Evolutionary conservation across 768 basidiomycete species (phyloP).

Genomic region (Russula olivacea): DNA sequence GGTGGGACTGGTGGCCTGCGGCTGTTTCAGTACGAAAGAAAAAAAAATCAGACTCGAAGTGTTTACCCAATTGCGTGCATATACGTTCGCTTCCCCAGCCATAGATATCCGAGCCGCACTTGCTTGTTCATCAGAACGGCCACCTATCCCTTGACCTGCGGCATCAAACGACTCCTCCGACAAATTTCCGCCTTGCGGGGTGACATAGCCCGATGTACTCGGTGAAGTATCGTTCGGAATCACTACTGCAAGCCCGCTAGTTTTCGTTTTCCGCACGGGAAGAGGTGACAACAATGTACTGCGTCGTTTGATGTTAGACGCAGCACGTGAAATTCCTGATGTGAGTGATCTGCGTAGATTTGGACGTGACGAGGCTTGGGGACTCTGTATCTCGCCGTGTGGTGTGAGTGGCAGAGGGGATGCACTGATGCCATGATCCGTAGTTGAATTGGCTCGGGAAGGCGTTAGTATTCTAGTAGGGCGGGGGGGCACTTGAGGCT

Average conservation of each 20-base stretch:
- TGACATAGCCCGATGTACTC: conserved; percentile 1
- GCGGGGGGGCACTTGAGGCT: conserved; percentile 25
- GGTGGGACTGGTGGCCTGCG: conserved; percentile 31
- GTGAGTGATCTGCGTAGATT: conserved; percentile 5
- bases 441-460: neutral
- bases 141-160: conserved; percentile 23
- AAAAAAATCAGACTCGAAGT: neutral
- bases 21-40: neutral
- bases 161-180: conserved; percentile 25
- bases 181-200: neutral
- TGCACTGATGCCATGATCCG: neutral
- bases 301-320: conserved; percentile 2
- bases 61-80: conserved; percentile 45
- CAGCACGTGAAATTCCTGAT: conserved; percentile 6
- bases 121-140: conserved; percentile 21
- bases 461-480: neutral
- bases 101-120: conserved; percentile 17
- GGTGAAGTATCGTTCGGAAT: neutral
- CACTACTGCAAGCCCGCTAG: neutral
- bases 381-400: neutral
- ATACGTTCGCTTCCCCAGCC: conserved; percentile 62
- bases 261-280: neutral
- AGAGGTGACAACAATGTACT: conserved; percentile 1
- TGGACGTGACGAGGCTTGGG: neutral
- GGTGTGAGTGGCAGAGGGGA: neutral